phyloP scores from a whole-genome alignment of 345 rosid genomes.

The Cardamine chenopodiifolia region DNA sequence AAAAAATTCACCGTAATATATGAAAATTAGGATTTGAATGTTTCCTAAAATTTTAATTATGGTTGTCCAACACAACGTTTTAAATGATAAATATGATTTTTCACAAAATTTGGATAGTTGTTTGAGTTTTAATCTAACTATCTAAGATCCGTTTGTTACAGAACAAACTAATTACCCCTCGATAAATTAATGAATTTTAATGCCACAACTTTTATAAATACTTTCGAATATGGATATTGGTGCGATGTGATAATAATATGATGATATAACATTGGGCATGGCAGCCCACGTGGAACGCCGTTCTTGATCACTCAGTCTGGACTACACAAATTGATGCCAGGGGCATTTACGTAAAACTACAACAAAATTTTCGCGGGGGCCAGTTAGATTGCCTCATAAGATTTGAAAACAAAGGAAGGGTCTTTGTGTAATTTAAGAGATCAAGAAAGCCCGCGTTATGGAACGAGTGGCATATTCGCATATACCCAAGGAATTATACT shows the following conservation, averaged over 20 bases:
- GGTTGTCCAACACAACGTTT: no score
- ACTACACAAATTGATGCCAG: not conserved
- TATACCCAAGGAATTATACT: slow-evolving; percentile 40
- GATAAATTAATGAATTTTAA: no score
- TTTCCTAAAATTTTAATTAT: no score
- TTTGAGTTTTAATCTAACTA: no score
- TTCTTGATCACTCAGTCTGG: not conserved
- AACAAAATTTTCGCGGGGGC: not conserved
- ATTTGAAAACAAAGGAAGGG: slow-evolving; percentile 5
- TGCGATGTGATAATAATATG: not conserved
- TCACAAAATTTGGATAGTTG: no score
- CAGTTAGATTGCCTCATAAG: not conserved
- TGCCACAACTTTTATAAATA: no score
- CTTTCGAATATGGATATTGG: no score
- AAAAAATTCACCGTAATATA: no score
- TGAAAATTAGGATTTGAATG: not conserved
- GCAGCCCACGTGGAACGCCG: slow-evolving; percentile 27
- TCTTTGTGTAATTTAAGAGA: not conserved
- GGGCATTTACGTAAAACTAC: slow-evolving; percentile 20
- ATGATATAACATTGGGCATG: not conserved
- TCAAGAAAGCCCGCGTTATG: slow-evolving; percentile 5
- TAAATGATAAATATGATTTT: no score
- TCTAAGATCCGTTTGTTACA: not conserved
- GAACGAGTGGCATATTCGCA: slow-evolving; percentile 43
- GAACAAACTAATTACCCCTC: no score